Evolutionary conservation across 2,329 filamentous ascomycete species (phyloP), one percentile per base, ranked within the genome.

Genomic region (Xylaria sp.): DNA sequence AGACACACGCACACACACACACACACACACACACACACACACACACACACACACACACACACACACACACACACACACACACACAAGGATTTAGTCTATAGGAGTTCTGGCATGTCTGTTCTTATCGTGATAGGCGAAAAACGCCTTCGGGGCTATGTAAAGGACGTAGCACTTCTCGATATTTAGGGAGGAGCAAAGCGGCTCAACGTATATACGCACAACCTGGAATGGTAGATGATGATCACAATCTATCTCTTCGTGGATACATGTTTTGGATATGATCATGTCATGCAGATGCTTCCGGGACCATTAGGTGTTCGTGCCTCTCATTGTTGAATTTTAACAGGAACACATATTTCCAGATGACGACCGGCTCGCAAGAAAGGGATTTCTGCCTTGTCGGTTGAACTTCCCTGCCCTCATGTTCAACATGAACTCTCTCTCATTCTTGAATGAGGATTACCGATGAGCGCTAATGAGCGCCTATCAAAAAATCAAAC

Each of bases 81-180:
- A 56, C 48, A 28, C 33, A 28, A 26, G 33, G 31, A 23, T 58
- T 20, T 13, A 57, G 33, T 42, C 31, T 53, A 51, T 48, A 51
- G 67, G 67, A 66, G 60, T 69, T 69, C n/a, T 42, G 42, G 46
- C 15, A 58, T n/a, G 44, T 33, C 44, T 46, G 40, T 68, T 58
- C 61, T 61, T 44, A 28, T 56, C n/a, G 42, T 51, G 36, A 54
- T 28, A 49, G 44, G 59, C 9, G 40, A 15, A 53, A 46, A 40
- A 23, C 11, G 42, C 28, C 20, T 46, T 48, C 15, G 4, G 48
- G 60, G 36, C 38, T 56, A 36, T 38, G 40, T 4, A 42, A 49
- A 10, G 57, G 48, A 15, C 17, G 42, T 59, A 31, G 17, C 42
- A 15, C 20, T 26, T 56, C 33, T 68, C 49, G 23, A 46, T 56